A percentile compares a stretch with the other conserved stretches of the same genome.
Conservation (phyloP, 306 rosid genomes). For the Vigna trinervia region DNA sequence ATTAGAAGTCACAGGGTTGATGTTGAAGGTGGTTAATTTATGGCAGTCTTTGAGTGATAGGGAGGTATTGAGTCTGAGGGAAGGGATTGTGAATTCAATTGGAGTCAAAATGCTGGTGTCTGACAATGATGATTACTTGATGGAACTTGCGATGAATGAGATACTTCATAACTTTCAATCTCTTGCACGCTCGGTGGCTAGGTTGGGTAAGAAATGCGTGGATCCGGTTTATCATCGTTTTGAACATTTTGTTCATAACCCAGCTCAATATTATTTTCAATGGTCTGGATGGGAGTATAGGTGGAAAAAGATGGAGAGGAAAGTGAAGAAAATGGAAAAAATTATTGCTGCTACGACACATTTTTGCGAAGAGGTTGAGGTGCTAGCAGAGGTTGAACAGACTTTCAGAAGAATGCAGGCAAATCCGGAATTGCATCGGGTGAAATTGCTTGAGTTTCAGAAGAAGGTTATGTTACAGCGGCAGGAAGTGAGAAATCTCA, state of each 20-base stretch:
- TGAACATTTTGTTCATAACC: constrained; percentile 66
- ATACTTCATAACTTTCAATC: constrained; percentile 65
- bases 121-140: constrained; percentile 60
- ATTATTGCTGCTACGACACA: constrained; percentile 64
- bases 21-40: constrained; percentile 71
- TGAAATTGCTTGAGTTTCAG: constrained; percentile 67
- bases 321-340: constrained; percentile 84
- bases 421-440: constrained; percentile 48
- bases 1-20: constrained; percentile 76
- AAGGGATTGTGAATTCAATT: constrained; percentile 59
- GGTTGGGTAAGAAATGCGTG: constrained; percentile 71
- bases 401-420: constrained; percentile 73
- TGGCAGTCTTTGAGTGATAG: constrained; percentile 79
- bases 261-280: constrained; percentile 54
- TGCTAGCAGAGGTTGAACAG: constrained; percentile 81
- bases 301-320: constrained; percentile 84
- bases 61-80: constrained; percentile 61
- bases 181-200: constrained; percentile 65
- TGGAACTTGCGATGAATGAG: constrained; percentile 81
- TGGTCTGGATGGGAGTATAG: constrained; percentile 84
- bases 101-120: constrained; percentile 79
- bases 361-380: constrained; percentile 75
- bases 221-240: constrained; percentile 74
- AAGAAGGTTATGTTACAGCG: constrained; percentile 72
- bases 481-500: constrained; percentile 75